Evolutionary conservation across 768 basidiomycete species (phyloP).

Genomic region (Serendipita vermifera): DNA sequence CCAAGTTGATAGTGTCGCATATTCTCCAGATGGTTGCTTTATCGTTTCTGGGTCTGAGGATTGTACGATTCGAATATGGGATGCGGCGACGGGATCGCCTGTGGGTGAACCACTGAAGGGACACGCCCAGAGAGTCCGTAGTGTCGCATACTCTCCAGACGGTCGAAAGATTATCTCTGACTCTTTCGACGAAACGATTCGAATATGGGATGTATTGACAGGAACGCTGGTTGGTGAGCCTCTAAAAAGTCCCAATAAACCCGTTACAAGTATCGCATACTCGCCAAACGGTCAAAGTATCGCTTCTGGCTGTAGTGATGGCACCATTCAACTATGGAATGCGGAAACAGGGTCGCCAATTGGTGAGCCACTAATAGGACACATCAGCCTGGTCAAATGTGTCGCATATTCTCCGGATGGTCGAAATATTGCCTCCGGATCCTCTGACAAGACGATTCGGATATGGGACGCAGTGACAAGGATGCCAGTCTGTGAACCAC

Average conservation of each 20-base stretch:
- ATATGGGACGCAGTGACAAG: constrained; percentile 18
- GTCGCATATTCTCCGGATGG: too few relatives aligned
- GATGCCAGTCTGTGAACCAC: constrained; percentile 8
- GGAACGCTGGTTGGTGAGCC: constrained; percentile 20
- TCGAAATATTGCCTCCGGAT: constrained; percentile 19
- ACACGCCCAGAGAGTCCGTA: constrained; percentile 21
- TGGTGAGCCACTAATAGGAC: too few relatives aligned
- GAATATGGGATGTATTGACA: constrained; percentile 18
- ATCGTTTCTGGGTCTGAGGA: constrained; percentile 24
- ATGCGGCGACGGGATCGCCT: constrained; percentile 17
- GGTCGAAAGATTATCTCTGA: constrained; percentile 19
- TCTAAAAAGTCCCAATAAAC: constrained; percentile 20
- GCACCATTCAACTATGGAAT: too few relatives aligned
- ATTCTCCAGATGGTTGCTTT: constrained; percentile 13
- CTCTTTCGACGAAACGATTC: constrained; percentile 9
- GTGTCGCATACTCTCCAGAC: constrained; percentile 24
- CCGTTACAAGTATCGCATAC: constrained; percentile 23
- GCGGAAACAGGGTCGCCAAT: too few relatives aligned
- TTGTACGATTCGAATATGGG: constrained; percentile 15
- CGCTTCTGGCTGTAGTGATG: constrained; percentile 18
- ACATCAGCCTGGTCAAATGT: too few relatives aligned
- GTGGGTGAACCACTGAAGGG: constrained; percentile 21
- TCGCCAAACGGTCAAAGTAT: constrained; percentile 23
- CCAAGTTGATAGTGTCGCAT: constrained; percentile 6
- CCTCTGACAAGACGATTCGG: constrained; percentile 25